A percentile compares a stretch with the other conserved stretches of the same genome.
These are phyloP conservation scores for Rhodotorula paludigena DNA, from an alignment of 768 basidiomycete genomes.

Conservation along the genomic window DNA sequence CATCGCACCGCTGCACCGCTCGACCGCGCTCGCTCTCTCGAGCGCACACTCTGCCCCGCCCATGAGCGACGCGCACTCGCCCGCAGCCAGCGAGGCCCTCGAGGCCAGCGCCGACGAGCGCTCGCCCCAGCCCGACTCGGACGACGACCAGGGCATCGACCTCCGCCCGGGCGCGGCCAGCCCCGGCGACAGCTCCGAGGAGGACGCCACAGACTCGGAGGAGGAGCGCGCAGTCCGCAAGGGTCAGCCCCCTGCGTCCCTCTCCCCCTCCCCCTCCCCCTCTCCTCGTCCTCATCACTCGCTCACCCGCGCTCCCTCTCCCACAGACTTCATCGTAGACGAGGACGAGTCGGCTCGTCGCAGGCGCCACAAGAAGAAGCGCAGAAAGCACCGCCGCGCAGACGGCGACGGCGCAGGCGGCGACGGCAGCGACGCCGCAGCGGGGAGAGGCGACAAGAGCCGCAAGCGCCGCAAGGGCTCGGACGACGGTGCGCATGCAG, in stretches of 20 bases:
- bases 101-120: not conserved
- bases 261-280: not conserved
- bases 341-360: slow-evolving; percentile 25
- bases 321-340: slow-evolving; percentile 38
- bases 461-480: slow-evolving; percentile 19
- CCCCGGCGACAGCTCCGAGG: slow-evolving; percentile 26
- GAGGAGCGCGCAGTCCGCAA: slow-evolving; percentile 32
- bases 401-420: not conserved
- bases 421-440: slow-evolving; percentile 8
- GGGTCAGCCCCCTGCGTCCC: slow-evolving; percentile 10
- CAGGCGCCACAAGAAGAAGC: slow-evolving; percentile 11
- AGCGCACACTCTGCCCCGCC: not conserved
- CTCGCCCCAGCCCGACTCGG: not conserved
- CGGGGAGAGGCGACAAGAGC: too few relatives aligned
- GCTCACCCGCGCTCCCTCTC: not conserved
- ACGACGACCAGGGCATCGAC: slow-evolving; percentile 27
- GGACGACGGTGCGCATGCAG: slow-evolving; percentile 21
- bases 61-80: not conserved
- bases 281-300: not conserved
- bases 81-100: not conserved
- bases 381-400: slow-evolving; percentile 4
- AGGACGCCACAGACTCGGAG: slow-evolving; percentile 34
- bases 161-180: slow-evolving; percentile 10
- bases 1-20: too few relatives aligned
- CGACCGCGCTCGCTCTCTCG: too few relatives aligned